phyloP scores from a whole-genome alignment of 495 filamentous ascomycete species.

The Echria macrotheca region DNA sequence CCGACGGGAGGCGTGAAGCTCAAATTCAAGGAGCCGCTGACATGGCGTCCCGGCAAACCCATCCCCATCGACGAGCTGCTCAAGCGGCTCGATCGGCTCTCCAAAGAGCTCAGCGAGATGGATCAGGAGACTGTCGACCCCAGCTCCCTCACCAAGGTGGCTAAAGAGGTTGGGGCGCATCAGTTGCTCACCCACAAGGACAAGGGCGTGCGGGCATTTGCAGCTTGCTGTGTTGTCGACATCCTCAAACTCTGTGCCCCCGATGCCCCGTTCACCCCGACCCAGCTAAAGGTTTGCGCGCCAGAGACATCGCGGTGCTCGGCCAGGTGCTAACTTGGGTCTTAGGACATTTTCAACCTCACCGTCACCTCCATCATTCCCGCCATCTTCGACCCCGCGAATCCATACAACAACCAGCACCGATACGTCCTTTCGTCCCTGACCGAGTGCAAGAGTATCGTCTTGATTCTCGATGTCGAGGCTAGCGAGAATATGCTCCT shows the following conservation, averaged over 20 bases:
- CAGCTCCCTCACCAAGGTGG: slow-evolving; percentile 73
- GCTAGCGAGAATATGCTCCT: slow-evolving; percentile 69
- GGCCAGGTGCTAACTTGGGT: neutral
- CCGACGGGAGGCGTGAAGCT: slow-evolving; percentile 40
- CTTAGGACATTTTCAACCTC: slow-evolving; percentile 87
- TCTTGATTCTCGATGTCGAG: slow-evolving; percentile 87
- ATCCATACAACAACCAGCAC: slow-evolving; percentile 89
- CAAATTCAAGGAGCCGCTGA: slow-evolving; percentile 77
- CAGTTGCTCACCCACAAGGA: slow-evolving; percentile 88
- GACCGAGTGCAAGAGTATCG: slow-evolving; percentile 87
- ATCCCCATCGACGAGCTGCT: slow-evolving; percentile 81
- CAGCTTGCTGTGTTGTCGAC: slow-evolving; percentile 85
- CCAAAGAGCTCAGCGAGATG: slow-evolving; percentile 75
- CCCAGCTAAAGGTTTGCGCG: slow-evolving; percentile 79
- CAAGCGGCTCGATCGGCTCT: slow-evolving; percentile 70
- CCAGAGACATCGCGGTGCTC: neutral
- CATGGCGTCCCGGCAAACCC: slow-evolving; percentile 87
- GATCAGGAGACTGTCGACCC: slow-evolving; percentile 84
- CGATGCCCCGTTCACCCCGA: slow-evolving; percentile 85
- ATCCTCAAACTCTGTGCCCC: slow-evolving; percentile 91
- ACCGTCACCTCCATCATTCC: slow-evolving; percentile 79
- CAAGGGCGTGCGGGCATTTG: slow-evolving; percentile 82
- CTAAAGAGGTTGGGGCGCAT: slow-evolving; percentile 79
- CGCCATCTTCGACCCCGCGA: slow-evolving; percentile 77
- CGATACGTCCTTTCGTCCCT: slow-evolving; percentile 84